phyloP scores from a whole-genome alignment of 164 flowering plant genomes.

The Sextonia rubra region DNA sequence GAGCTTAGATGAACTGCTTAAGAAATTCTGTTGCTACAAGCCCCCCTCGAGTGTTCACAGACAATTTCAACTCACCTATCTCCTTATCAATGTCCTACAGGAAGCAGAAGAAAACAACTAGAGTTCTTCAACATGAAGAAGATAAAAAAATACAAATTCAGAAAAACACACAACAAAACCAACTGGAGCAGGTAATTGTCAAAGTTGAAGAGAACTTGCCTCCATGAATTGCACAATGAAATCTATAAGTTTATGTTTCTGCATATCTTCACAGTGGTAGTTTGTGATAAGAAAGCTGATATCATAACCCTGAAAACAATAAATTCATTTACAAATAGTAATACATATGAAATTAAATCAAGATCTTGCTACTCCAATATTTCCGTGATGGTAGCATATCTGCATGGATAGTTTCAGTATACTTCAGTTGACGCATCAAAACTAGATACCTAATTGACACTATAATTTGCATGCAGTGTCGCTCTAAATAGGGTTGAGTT shows the following conservation, averaged over 20 bases:
- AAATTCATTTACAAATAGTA: not conserved
- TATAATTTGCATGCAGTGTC: no score
- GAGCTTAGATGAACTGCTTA: conserved; percentile 66
- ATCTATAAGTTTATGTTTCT: conserved; percentile 90
- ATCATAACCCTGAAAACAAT: conserved; percentile 79
- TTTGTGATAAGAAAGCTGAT: conserved; percentile 96
- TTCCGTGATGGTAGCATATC: not conserved
- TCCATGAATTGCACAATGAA: conserved; percentile 98
- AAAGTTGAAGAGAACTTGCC: conserved; percentile 33
- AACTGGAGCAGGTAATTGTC: not conserved
- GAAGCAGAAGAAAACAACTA: not conserved
- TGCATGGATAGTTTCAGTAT: no score
- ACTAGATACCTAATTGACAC: not conserved
- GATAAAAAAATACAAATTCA: not conserved
- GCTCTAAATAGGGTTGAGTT: no score
- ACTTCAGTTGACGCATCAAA: no score
- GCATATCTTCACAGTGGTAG: conserved; percentile 98
- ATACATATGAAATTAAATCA: not conserved
- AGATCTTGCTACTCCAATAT: not conserved
- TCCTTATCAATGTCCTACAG: conserved; percentile 97
- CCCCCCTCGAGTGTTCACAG: conserved; percentile 91
- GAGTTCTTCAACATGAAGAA: not conserved
- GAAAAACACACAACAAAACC: not conserved
- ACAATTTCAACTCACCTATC: conserved; percentile 87
- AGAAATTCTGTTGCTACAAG: conserved; percentile 91